Evolutionary conservation across 495 filamentous ascomycete genomes (phyloP), one percentile per base, ranked within the genome.

Genomic region (Glarea lozoyensis): DNA sequence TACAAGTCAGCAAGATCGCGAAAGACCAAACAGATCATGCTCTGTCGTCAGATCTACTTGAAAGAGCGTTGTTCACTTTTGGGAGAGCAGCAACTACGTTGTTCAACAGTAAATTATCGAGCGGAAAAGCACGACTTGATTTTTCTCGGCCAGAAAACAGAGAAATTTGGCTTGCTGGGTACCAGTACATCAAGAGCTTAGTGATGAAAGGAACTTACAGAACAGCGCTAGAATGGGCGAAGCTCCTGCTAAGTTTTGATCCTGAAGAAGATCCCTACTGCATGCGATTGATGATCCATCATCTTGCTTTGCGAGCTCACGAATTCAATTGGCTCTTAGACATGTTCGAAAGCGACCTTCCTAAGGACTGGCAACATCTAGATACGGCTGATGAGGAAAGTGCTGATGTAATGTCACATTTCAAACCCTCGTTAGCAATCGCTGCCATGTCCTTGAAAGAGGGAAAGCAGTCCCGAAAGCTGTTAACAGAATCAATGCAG

Each of bases 161-260:
- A 30, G 90, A 99, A 56, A 77, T 99, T 37, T 96, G 79, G 78
- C 77, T 96, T 33, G 83, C 87, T 17, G 81, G 76, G n/a, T 92
- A 82, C 71, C 78, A 88, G 48, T 94, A 94, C 50, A 81, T 95
- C 53, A 73, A 70, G 41, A 86, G 84, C 45, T 69, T 97, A 9
- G 72, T 82, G 9, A 81, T 85, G 72, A 88, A 92, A 53, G 88
- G 89, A n/a, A 95, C 89, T 11, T 94, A 85, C 71, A 74, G 88
- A 21, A 97, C 92, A 1, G 85, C 86, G 0, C 81, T 88, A 35
- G 93, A 97, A 60, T 99, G 89, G 87, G 74, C 82, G 4, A 94
- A 93, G 60, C 63, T 97, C 7, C 60, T 94, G 7, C 66, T 95
- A 1, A 75, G 79, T 45, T 60, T 99, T 38, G 76, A 84, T 51